Evolutionary conservation across 2,329 filamentous ascomycete species (phyloP).

Genomic region (Trichoderma koningiopsis): DNA sequence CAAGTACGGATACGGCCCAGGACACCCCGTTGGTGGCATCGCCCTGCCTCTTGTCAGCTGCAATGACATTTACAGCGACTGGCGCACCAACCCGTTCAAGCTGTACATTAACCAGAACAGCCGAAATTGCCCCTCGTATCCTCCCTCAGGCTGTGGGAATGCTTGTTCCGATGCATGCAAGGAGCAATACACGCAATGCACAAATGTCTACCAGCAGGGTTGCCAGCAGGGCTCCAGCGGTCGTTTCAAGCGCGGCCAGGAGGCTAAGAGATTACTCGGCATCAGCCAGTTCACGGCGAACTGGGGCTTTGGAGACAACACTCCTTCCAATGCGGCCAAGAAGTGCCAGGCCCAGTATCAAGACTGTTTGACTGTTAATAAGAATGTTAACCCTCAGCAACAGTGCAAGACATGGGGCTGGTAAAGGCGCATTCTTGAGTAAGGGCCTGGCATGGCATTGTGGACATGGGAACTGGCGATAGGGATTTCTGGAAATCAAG

Average conservation of each 20-base stretch:
- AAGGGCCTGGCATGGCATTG: constrained; percentile 4
- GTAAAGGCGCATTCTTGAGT: constrained; percentile 24
- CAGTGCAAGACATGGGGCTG: constrained; percentile 47
- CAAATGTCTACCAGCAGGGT: constrained; percentile 51
- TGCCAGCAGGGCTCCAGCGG: constrained; percentile 43
- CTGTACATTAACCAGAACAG: constrained; percentile 51
- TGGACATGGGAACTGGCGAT: not conserved
- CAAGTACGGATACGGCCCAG: constrained; percentile 67
- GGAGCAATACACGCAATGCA: constrained; percentile 53
- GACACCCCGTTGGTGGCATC: constrained; percentile 58
- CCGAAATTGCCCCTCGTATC: constrained; percentile 49
- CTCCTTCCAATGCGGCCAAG: constrained; percentile 36
- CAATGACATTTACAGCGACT: constrained; percentile 53
- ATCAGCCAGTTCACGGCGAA: constrained; percentile 19
- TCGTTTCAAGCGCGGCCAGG: constrained; percentile 33
- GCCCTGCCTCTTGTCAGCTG: constrained; percentile 55
- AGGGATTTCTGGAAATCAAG: not conserved
- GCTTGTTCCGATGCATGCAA: constrained; percentile 58
- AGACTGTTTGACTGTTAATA: constrained; percentile 52
- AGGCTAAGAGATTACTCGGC: constrained; percentile 29
- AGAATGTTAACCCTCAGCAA: constrained; percentile 38
- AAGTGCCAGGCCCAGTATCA: constrained; percentile 54
- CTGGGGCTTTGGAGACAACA: constrained; percentile 38
- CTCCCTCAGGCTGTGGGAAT: constrained; percentile 38
- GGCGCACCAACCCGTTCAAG: constrained; percentile 51